Percentiles rank a stretch among this genome's conserved stretches.
phyloP scores from a whole-genome alignment of 495 filamentous ascomycete species.

The Platismatia glauca region DNA sequence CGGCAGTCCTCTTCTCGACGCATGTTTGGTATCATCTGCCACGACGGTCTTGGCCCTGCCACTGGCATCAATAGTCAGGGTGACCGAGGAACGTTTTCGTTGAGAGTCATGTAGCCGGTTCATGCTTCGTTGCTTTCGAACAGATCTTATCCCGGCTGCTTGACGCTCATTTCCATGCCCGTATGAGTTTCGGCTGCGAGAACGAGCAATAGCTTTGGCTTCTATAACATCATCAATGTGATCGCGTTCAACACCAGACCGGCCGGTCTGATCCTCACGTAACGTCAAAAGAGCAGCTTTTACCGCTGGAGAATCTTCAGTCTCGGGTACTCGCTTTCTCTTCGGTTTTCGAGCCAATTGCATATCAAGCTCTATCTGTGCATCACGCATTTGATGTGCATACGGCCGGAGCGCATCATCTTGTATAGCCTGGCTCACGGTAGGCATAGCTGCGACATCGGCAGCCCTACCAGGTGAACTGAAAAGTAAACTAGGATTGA shows the following conservation, averaged over 20 bases:
- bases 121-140: conserved; percentile 5
- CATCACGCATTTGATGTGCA: conserved; percentile 50
- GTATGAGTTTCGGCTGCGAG: conserved; percentile 12
- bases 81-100: conserved; percentile 45
- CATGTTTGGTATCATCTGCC: background rate
- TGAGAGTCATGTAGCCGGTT: conserved; percentile 3
- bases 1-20: conserved; percentile 28
- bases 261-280: conserved; percentile 28
- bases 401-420: conserved; percentile 43
- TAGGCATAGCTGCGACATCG: conserved; percentile 34
- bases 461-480: conserved; percentile 43
- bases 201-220: conserved; percentile 5
- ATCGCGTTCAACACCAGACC: conserved; percentile 53
- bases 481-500: conserved; percentile 49
- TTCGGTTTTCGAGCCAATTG: conserved; percentile 31
- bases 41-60: conserved; percentile 53
- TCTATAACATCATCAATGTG: conserved; percentile 37
- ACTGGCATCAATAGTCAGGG: conserved; percentile 61
- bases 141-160: background rate
- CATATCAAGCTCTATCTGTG: conserved; percentile 42
- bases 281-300: conserved; percentile 29
- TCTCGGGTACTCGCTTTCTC: conserved; percentile 20
- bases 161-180: conserved; percentile 1
- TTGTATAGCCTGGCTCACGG: conserved; percentile 28
- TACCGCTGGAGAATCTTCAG: conserved; percentile 30